Evolutionary conservation across 2,329 filamentous ascomycete species (phyloP).

Genomic region (Fusarium gaditjirri): DNA sequence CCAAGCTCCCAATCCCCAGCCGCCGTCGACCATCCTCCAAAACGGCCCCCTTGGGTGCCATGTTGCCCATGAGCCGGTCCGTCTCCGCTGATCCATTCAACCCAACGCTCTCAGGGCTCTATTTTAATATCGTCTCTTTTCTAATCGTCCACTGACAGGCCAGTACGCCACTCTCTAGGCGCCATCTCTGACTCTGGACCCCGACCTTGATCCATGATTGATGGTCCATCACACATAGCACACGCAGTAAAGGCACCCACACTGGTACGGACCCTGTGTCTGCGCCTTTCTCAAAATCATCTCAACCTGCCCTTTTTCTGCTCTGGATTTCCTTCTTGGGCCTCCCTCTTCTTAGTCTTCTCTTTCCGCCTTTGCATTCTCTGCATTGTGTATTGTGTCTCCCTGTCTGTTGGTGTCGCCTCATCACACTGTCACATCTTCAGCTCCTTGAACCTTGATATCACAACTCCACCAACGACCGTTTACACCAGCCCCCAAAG

Average conservation of each 20-base stretch:
- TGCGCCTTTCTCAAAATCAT: constrained; percentile 44
- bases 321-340: constrained; percentile 42
- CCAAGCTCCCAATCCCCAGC: constrained; percentile 40
- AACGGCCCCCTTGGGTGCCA: constrained; percentile 37
- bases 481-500: constrained; percentile 24
- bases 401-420: constrained; percentile 28
- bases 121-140: constrained; percentile 57
- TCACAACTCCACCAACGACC: constrained; percentile 36
- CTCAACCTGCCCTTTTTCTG: constrained; percentile 43
- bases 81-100: constrained; percentile 46
- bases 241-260: constrained; percentile 41
- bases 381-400: constrained; percentile 25
- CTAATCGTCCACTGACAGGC: constrained; percentile 56
- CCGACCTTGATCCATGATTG: constrained; percentile 50
- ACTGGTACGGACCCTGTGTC: constrained; percentile 33
- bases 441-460: constrained; percentile 30
- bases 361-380: constrained; percentile 36
- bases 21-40: constrained; percentile 38
- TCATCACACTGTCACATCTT: constrained; percentile 43
- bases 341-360: constrained; percentile 37
- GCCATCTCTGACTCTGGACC: constrained; percentile 55
- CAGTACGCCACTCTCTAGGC: constrained; percentile 54
- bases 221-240: constrained; percentile 43
- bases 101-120: constrained; percentile 49
- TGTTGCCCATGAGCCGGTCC: constrained; percentile 41